Percentiles rank a stretch among this genome's conserved stretches.
These are phyloP conservation scores for Anethum foeniculum DNA, from an alignment of 140 eudicot genomes.

Conservation along the genomic window DNA sequence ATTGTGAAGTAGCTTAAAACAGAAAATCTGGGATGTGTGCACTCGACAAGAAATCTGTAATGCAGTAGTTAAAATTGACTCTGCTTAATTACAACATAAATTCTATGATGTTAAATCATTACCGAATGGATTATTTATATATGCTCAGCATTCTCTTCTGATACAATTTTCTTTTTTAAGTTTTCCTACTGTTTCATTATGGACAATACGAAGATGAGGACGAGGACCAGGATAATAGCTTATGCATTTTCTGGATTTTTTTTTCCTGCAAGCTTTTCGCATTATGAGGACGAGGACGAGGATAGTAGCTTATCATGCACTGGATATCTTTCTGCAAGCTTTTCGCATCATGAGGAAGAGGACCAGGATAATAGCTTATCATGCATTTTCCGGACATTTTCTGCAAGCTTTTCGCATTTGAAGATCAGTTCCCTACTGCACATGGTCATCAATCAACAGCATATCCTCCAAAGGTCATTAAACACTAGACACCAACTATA, in stretches of 20 bases:
- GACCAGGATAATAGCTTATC: background rate
- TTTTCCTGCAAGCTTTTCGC: too few species aligned
- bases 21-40: background rate
- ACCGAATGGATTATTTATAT: background rate
- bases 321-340: too few species aligned
- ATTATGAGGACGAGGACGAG: too few species aligned
- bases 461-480: slow-evolving; percentile 23
- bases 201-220: too few species aligned
- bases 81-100: background rate
- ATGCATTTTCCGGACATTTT: slow-evolving; percentile 31
- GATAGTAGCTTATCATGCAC: too few species aligned
- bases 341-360: background rate
- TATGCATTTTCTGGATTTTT: too few species aligned
- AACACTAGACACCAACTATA: background rate
- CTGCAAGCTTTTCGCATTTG: slow-evolving; percentile 28
- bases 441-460: slow-evolving; percentile 44
- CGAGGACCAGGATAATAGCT: too few species aligned
- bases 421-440: background rate
- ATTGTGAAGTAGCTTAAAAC: background rate
- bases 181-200: too few species aligned
- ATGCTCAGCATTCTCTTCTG: background rate
- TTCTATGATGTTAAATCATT: background rate
- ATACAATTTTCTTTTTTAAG: too few species aligned
- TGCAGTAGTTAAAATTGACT: background rate
- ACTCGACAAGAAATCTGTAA: background rate